These are phyloP conservation scores for Euryodendron excelsum DNA, from an alignment of 148 eudicot genomes.

Conservation along the genomic window DNA sequence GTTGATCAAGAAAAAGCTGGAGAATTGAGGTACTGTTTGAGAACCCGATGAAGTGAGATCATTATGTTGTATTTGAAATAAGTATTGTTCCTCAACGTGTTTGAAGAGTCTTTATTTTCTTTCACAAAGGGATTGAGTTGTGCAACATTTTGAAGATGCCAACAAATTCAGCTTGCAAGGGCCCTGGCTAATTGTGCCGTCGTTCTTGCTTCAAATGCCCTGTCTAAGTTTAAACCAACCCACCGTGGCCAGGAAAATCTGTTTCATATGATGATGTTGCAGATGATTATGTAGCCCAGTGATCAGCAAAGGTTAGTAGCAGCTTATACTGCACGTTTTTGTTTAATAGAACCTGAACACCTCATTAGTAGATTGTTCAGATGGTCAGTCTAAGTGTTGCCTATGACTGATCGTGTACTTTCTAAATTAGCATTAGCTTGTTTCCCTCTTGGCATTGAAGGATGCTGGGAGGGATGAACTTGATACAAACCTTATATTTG, in stretches of 20 bases:
- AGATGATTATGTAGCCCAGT: slow-evolving; percentile 24
- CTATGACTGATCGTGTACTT: background rate
- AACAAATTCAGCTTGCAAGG: background rate
- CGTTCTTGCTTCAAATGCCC: background rate
- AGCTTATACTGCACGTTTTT: background rate
- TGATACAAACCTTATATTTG: background rate
- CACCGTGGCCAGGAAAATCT: slow-evolving; percentile 43
- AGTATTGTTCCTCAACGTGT: background rate
- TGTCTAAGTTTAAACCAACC: slow-evolving; percentile 30
- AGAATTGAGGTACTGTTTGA: background rate
- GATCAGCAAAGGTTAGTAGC: slow-evolving; percentile 41
- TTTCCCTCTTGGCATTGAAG: background rate
- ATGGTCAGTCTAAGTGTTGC: background rate
- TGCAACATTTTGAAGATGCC: background rate
- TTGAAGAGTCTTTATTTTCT: background rate
- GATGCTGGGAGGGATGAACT: background rate
- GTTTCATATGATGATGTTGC: slow-evolving; percentile 30
- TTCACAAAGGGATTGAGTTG: background rate
- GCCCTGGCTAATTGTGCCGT: background rate
- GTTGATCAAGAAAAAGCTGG: background rate
- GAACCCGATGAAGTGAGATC: background rate
- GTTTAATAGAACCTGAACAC: background rate
- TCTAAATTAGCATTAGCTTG: background rate
- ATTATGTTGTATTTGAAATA: background rate
- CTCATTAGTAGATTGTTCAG: background rate